Base-by-base conservation (phyloP, 352 stramenopile species). In the Thraustochytrium striatum region DNA sequence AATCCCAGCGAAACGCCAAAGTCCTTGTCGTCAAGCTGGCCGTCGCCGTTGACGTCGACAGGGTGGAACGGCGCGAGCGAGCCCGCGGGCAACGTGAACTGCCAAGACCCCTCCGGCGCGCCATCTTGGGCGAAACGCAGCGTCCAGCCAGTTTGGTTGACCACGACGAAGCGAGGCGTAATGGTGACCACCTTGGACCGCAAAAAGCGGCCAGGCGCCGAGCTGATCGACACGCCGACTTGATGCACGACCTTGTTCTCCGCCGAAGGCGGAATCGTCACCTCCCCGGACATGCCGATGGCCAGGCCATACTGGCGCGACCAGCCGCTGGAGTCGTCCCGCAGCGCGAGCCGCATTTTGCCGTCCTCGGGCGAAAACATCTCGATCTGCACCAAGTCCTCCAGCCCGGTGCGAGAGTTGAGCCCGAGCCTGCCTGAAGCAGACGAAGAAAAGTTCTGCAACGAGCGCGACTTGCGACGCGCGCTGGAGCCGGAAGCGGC, bases 261-360 rank as follows among this genome's bases (percentile, higher is more conserved):
- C 2, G 50, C 3, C 7, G 25, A 13, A 28, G 69, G 69, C 8
- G 69, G 69, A 25, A 79, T 79, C 13, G 50, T 79, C 16, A 79
- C 69, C 50, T 79, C 69, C 21, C 69, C 69, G 11, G 69, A 79
- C 69, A 79, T 79, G 16, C 69, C 69, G 5, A 79, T 50, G 2
- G 53, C 57, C 3, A 79, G 57, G 19, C 69, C 69, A 21, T 72
- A 79, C 25, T 69, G n/a, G 8, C 47, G 39, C 39, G 69, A 79
- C 52, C 57, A 79, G 21, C 47, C 57, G 30, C 47, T 62, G 7
- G 32, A 8, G 21, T 58, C 69, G 57, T 21, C 9, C 25, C 19
- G 9, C n/a, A 79, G 52, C 35, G 69, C 38, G n/a, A 79, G 19
- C 9, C 28, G 13, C 69, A 79, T 65, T 28, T 69, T 50, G 33